Conservation (phyloP, 495 filamentous ascomycete genomes). For the Penicillium argentinense region DNA sequence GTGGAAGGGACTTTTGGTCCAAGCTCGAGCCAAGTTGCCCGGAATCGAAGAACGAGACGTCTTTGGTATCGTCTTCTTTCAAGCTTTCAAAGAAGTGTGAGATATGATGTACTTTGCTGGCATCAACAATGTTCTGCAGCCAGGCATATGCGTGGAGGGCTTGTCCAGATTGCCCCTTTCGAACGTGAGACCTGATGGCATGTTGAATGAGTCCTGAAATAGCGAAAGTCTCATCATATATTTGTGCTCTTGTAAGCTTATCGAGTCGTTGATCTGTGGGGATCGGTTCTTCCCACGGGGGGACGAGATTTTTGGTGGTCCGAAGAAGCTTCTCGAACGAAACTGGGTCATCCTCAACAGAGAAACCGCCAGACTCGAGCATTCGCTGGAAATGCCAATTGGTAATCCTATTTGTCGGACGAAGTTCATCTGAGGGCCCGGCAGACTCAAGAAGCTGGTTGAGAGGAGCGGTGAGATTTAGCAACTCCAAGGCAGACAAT, state of each 20-base stretch:
- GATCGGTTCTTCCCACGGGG: constrained; percentile 32
- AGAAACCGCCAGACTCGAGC: constrained; percentile 46
- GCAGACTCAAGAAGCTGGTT: constrained; percentile 26
- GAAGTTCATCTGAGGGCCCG: constrained; percentile 11
- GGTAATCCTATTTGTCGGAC: constrained; percentile 33
- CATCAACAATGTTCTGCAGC: constrained; percentile 39
- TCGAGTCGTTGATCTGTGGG: constrained; percentile 21
- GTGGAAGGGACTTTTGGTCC: constrained; percentile 37
- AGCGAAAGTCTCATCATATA: constrained; percentile 41
- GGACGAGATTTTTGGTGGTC: constrained; percentile 34
- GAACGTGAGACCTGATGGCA: constrained; percentile 29
- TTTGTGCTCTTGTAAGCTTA: constrained; percentile 24
- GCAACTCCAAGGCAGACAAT: constrained; percentile 20
- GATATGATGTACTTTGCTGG: constrained; percentile 41
- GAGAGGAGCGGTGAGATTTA: constrained; percentile 21
- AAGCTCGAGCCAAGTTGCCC: constrained; percentile 11
- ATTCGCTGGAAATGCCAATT: constrained; percentile 54
- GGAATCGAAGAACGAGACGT: constrained; percentile 20
- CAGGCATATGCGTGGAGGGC: constrained; percentile 33
- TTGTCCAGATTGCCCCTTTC: constrained; percentile 23
- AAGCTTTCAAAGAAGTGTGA: constrained; percentile 34
- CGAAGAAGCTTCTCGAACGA: constrained; percentile 38
- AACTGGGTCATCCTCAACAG: constrained; percentile 38
- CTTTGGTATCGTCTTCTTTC: constrained; percentile 10
- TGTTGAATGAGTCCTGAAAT: constrained; percentile 39